Evolutionary conservation across 345 rosid genomes (phyloP).

Genomic region (Populus simonii): DNA sequence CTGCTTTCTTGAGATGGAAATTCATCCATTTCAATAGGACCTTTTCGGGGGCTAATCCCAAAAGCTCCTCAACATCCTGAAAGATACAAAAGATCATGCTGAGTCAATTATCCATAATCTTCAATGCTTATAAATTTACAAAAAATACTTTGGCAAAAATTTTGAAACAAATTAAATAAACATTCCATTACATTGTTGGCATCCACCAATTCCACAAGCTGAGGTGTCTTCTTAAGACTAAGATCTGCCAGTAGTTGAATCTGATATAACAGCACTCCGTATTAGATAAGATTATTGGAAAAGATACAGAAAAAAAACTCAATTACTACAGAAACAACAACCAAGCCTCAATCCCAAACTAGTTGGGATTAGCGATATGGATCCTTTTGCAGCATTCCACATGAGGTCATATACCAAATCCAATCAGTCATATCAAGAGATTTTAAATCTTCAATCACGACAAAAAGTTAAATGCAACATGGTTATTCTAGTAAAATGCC

Average conservation of each 20-base stretch:
- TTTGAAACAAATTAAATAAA: conserved; percentile 9
- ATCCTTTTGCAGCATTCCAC: not conserved
- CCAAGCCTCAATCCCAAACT: not conserved
- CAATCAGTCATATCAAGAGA: not conserved
- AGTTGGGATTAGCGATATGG: not conserved
- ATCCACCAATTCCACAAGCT: conserved; percentile 85
- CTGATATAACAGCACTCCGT: conserved; percentile 34
- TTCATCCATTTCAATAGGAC: conserved; percentile 86
- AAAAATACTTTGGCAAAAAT: not conserved
- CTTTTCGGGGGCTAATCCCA: conserved; percentile 89
- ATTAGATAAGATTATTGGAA: not conserved
- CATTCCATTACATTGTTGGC: conserved; percentile 55
- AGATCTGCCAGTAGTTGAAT: conserved; percentile 89
- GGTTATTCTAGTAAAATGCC: too few relatives aligned
- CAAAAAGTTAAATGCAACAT: not conserved
- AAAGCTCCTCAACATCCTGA: conserved; percentile 88
- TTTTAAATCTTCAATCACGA: not conserved
- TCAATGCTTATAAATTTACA: not conserved
- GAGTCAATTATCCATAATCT: not conserved
- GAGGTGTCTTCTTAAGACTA: conserved; percentile 92
- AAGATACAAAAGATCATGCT: conserved; percentile 9
- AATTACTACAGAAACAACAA: not conserved
- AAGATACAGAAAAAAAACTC: not conserved
- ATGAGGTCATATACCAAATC: not conserved
- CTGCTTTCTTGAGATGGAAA: conserved; percentile 84